Evolutionary conservation across 2,329 filamentous ascomycete genomes (phyloP).

Genomic region (Exophiala lecanii-corni): DNA sequence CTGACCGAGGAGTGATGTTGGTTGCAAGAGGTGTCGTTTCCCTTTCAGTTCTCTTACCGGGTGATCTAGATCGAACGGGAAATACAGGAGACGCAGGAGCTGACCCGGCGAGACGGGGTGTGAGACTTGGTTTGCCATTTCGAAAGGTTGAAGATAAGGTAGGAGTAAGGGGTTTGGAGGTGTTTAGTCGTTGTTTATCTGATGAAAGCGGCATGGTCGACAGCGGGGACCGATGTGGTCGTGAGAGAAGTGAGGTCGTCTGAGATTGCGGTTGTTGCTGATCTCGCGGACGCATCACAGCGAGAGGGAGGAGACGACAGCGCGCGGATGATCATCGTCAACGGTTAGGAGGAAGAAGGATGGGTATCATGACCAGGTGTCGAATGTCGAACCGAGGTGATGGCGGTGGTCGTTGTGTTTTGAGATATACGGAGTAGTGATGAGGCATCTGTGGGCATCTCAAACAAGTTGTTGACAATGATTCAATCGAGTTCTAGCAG

Average conservation of each 20-base stretch:
- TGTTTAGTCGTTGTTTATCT: conserved; percentile 42
- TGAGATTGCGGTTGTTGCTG: conserved; percentile 20
- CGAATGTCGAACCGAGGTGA: not conserved
- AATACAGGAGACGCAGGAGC: conserved; percentile 16
- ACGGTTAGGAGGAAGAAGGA: too few species aligned
- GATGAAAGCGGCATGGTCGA: conserved; percentile 49
- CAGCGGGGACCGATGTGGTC: conserved; percentile 29
- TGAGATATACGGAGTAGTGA: too few species aligned
- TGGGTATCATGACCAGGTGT: not conserved
- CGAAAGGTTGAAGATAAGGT: conserved; percentile 60
- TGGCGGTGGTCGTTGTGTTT: not conserved
- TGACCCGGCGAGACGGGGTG: conserved; percentile 54
- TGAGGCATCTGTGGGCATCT: too few species aligned
- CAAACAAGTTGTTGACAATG: not conserved
- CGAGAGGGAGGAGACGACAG: conserved; percentile 37
- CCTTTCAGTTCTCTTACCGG: conserved; percentile 31
- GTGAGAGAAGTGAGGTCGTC: conserved; percentile 1
- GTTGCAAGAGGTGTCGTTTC: conserved; percentile 56
- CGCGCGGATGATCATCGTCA: conserved; percentile 5
- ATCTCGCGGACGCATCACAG: conserved; percentile 36
- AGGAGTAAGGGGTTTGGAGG: conserved; percentile 61
- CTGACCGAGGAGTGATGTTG: conserved; percentile 76
- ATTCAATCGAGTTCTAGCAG: not conserved
- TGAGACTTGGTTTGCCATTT: conserved; percentile 51
- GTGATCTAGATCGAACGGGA: conserved; percentile 19